Conservation (phyloP, 345 rosid genomes). For the Raphanus sativus region DNA sequence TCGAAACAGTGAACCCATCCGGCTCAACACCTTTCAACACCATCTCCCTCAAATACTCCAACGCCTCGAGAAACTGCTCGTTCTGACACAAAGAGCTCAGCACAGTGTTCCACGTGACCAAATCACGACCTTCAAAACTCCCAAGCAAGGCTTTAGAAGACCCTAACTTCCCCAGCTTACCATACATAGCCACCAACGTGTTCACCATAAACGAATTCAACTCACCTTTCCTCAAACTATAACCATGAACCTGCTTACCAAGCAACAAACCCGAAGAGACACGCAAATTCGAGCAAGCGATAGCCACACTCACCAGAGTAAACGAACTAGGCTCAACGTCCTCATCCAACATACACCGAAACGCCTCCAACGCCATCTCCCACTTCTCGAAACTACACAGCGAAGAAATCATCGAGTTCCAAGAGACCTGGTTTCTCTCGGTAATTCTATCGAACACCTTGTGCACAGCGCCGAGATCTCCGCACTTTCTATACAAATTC, state of each 20-base stretch:
- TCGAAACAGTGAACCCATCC: slow-evolving; percentile 76
- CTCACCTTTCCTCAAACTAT: slow-evolving; percentile 61
- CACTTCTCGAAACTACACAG: slow-evolving; percentile 65
- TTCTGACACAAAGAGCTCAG: slow-evolving; percentile 69
- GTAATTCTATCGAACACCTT: slow-evolving; percentile 78
- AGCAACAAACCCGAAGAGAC: slow-evolving; percentile 47
- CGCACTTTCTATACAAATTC: slow-evolving; percentile 68
- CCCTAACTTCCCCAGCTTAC: slow-evolving; percentile 58
- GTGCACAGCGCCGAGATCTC: slow-evolving; percentile 48
- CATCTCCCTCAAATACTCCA: slow-evolving; percentile 54
- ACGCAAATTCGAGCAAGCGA: slow-evolving; percentile 67
- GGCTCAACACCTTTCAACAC: slow-evolving; percentile 59
- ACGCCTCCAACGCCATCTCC: slow-evolving; percentile 63
- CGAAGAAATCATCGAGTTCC: slow-evolving; percentile 78
- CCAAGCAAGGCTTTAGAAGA: slow-evolving; percentile 49
- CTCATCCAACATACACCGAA: slow-evolving; percentile 58
- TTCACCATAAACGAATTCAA: slow-evolving; percentile 61
- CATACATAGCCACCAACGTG: slow-evolving; percentile 82
- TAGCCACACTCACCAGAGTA: slow-evolving; percentile 72
- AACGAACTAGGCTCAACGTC: slow-evolving; percentile 75
- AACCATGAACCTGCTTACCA: slow-evolving; percentile 78
- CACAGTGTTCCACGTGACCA: slow-evolving; percentile 85
- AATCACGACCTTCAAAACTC: slow-evolving; percentile 58
- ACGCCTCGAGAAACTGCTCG: slow-evolving; percentile 61
- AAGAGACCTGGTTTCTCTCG: slow-evolving; percentile 77